phyloP scores from a whole-genome alignment of 768 basidiomycete species.

The Leccinum barrowsii region DNA sequence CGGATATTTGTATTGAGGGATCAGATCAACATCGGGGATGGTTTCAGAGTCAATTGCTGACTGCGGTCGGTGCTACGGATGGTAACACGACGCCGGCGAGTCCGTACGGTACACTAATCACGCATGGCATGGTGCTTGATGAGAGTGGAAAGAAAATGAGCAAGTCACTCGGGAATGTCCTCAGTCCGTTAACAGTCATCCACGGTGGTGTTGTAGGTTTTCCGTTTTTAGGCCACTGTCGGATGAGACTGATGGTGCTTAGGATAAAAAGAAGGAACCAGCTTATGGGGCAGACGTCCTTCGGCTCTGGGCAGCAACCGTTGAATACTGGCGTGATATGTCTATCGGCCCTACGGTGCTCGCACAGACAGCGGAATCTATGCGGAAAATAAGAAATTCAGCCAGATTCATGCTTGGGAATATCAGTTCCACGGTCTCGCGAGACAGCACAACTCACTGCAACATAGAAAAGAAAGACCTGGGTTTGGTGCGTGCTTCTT shows the following conservation, averaged over 20 bases:
- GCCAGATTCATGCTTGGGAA: slow-evolving; percentile 86
- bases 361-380: slow-evolving; percentile 65
- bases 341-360: slow-evolving; percentile 78
- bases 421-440: slow-evolving; percentile 37
- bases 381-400: slow-evolving; percentile 84
- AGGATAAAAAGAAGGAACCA: slow-evolving; percentile 70
- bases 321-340: slow-evolving; percentile 88
- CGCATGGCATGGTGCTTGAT: slow-evolving; percentile 96
- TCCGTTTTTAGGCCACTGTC: not conserved
- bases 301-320: slow-evolving; percentile 87
- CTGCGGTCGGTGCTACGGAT: slow-evolving; percentile 51
- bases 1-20: slow-evolving; percentile 92
- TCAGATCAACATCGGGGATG: slow-evolving; percentile 98
- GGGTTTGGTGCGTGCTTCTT: slow-evolving; percentile 52
- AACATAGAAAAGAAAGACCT: slow-evolving; percentile 41
- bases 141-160: slow-evolving; percentile 92
- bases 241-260: not conserved
- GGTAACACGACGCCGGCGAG: slow-evolving; percentile 22
- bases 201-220: slow-evolving; percentile 66
- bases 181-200: slow-evolving; percentile 80
- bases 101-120: slow-evolving; percentile 81
- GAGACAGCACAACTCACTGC: not conserved
- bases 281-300: slow-evolving; percentile 85
- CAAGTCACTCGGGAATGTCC: slow-evolving; percentile 90
- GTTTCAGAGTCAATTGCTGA: slow-evolving; percentile 96